Conservation (phyloP, 345 rosid genomes). For the Acer campestre region DNA sequence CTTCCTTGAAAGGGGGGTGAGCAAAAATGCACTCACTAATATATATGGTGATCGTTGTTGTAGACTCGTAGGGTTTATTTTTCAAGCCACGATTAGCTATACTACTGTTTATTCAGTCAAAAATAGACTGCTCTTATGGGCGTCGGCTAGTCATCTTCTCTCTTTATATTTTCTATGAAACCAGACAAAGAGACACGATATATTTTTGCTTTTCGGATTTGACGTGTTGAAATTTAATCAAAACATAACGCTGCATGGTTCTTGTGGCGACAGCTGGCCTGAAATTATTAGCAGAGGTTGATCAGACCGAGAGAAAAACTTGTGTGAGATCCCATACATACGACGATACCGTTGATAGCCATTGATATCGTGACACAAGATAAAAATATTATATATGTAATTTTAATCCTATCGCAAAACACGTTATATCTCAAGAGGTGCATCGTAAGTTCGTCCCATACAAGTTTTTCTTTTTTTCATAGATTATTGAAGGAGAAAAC, state of each 20-base stretch:
- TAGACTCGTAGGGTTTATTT: not conserved
- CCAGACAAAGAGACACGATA: not conserved
- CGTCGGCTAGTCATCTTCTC: not conserved
- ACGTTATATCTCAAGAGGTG: too few relatives aligned
- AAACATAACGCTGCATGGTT: slow-evolving; percentile 12
- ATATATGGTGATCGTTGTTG: too few relatives aligned
- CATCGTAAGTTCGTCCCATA: too few relatives aligned
- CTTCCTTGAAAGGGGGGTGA: too few relatives aligned
- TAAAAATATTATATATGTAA: too few relatives aligned
- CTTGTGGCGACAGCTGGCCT: slow-evolving; percentile 27
- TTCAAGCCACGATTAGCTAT: not conserved
- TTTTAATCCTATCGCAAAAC: too few relatives aligned
- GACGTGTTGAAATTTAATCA: slow-evolving; percentile 1
- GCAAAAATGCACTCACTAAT: too few relatives aligned
- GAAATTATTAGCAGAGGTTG: slow-evolving; percentile 9
- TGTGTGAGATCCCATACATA: not conserved
- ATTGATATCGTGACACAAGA: too few relatives aligned
- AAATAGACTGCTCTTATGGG: not conserved
- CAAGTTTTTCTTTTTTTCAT: too few relatives aligned
- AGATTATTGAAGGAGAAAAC: slow-evolving; percentile 25
- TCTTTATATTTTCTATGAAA: not conserved
- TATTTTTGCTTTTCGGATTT: slow-evolving; percentile 4
- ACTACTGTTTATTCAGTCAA: not conserved
- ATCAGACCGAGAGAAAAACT: slow-evolving; percentile 2
- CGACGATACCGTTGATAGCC: too few relatives aligned